Base-by-base conservation (phyloP, 1,284 basidiomycete species). In the Dichomitus squalens region DNA sequence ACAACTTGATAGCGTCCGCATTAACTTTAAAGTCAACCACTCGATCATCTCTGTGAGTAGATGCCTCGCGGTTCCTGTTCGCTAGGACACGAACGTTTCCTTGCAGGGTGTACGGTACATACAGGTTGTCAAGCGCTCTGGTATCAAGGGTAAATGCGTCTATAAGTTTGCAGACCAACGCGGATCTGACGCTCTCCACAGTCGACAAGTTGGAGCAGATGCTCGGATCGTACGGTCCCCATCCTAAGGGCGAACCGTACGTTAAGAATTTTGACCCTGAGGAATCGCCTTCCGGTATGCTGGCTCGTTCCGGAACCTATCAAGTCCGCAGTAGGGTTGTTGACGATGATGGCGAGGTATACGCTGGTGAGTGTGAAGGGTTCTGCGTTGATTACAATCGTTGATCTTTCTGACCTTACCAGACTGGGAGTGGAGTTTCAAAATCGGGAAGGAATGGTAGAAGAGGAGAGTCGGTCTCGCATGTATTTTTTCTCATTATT, bases 121-220 rank as follows among this genome's bases (percentile, higher is more conserved):
- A 48, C 92, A 94, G 72, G 76, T 93, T 46, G 93, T 93, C 57
- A 94, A 93, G 74, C 84, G 88, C 14, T 74, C 84, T 5, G 87
- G 90, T 29, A 52, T 94, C 31, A 84, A 74, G 74, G 88, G 91
- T 90, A 59, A 59, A 67, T 51, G 4, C 21, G 44, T 49, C 36
- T 52, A n/a, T 7, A 16, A 20, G 18, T 33, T 11, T 47, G 20
- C 44, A 12, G 18, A 18, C 8, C 1, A 11, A 16, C 27, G 35
- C 0, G 3, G 31, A 29, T n/a, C 34, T 44, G 34, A 48, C 23
- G 14, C 5, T 16, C 14, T 23, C 3, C 3, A 8, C 67, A 93
- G 93, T 95, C 65, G 93, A 94, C 72, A 94, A 90, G 73, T 72
- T 93, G 68, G 93, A 95, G 67, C 84, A 92, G 68, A 96, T 96